phyloP scores from a whole-genome alignment of 306 rosid species.

The Citrullus amarus region DNA sequence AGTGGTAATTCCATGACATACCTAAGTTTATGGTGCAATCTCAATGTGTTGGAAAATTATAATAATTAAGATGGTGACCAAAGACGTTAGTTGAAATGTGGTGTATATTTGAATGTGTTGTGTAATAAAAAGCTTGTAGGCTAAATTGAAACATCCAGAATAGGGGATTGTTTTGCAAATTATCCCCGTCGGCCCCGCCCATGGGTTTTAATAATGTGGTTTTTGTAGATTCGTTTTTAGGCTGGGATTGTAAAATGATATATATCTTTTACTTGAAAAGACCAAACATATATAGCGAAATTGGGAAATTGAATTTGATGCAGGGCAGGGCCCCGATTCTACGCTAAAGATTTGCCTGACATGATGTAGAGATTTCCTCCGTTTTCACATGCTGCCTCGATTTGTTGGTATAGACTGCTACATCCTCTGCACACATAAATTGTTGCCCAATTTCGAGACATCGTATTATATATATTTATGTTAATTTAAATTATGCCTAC shows the following conservation, averaged over 20 bases:
- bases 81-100: neutral
- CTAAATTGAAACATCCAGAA: neutral
- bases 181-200: neutral
- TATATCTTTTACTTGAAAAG: neutral
- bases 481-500: too few relatives aligned
- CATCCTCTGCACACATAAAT: neutral
- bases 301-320: neutral
- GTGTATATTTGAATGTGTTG: neutral
- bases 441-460: neutral
- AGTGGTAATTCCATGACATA: neutral
- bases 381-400: neutral
- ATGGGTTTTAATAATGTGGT: neutral
- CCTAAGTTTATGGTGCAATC: neutral
- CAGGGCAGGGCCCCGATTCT: neutral
- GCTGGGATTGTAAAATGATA: neutral
- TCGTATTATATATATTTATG: too few relatives aligned
- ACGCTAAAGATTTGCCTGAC: conserved; percentile 7
- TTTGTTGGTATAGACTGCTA: neutral
- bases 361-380: conserved; percentile 1
- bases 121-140: neutral
- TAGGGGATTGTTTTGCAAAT: neutral
- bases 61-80: neutral
- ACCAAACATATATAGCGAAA: neutral
- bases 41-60: neutral
- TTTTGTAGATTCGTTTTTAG: neutral